These are phyloP conservation scores for Castanea mollissima DNA, from an alignment of 306 rosid species.

Conservation along the genomic window DNA sequence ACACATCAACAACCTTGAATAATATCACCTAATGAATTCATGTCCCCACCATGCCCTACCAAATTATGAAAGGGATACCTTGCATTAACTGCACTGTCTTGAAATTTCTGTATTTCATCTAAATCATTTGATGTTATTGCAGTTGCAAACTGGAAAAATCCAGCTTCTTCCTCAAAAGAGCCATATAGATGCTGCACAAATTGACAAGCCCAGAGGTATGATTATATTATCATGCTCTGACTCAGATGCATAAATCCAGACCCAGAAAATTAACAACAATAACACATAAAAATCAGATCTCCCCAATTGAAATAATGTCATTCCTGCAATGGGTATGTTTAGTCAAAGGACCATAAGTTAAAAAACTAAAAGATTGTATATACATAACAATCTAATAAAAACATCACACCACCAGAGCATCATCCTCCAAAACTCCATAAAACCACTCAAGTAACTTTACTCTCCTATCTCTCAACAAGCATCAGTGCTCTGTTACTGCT, in stretches of 20 bases:
- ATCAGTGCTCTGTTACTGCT: neutral
- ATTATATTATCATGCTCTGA: slow-evolving; percentile 9
- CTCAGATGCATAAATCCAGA: neutral
- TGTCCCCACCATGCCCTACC: slow-evolving; percentile 13
- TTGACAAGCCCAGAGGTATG: slow-evolving; percentile 13
- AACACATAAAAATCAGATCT: neutral
- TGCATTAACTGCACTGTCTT: slow-evolving; percentile 62
- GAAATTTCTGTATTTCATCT: slow-evolving; percentile 90
- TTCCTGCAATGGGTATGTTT: neutral
- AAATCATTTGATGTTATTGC: slow-evolving; percentile 83
- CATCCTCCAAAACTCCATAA: neutral
- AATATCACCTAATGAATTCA: slow-evolving; percentile 1
- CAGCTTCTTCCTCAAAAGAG: slow-evolving; percentile 77
- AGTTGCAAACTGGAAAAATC: slow-evolving; percentile 81
- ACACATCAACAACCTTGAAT: neutral
- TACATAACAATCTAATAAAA: neutral
- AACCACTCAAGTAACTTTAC: neutral
- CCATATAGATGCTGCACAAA: slow-evolving; percentile 69
- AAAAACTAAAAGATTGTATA: neutral
- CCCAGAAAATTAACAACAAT: neutral
- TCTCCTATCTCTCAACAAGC: neutral
- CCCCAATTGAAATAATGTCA: neutral
- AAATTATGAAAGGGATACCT: slow-evolving; percentile 47
- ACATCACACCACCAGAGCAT: neutral
- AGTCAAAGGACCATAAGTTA: neutral